Evolutionary conservation across 768 basidiomycete genomes (phyloP), one percentile per base, ranked within the genome.

Genomic region (Collybia mongolica): DNA sequence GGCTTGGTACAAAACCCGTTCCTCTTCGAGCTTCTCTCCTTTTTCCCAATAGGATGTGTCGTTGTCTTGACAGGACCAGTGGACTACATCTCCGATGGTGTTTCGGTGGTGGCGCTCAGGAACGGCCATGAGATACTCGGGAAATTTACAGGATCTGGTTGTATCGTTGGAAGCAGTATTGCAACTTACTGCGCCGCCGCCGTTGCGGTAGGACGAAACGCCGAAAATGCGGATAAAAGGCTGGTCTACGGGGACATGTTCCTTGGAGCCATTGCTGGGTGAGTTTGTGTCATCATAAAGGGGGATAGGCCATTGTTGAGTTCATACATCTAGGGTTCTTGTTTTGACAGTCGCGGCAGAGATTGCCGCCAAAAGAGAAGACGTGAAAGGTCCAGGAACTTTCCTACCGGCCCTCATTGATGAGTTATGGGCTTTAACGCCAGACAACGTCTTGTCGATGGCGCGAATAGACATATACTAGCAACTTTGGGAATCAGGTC

Each of bases 111-210:
- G n/a, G 74, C 77, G 38, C 68, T 92, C 6, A 69, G 73, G 3
- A 97, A 97, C 59, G 95, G 95, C 0, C 75, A 89, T 60, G 67
- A 72, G 14, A 69, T 88, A 20, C 80, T 97, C 6, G 86, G 84
- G 0, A 73, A 79, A 47, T 93, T 98, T 49, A 97, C 95, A 0
- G 95, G 94, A 0, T 90, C 90, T 20, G 94, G 94, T 3, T 98
- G 94, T 60, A 83, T 95, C 65, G 72, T 83, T 19, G 89, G 88
- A 22, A 88, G 88, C 8, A 74, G 79, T 24, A 79, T 96, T 42
- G 88, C 92, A 0, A 81, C 86, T 14, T 94, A 86, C 68, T 90
- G 88, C 63, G 92, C 86, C 3, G 86, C 81, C 2, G 82, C 84
- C 9, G 72, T 78, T 48, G 51, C 61, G 17, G 60, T 78, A 24